phyloP scores from a whole-genome alignment of 129 eudicot genomes.

The Artemisia annua region DNA sequence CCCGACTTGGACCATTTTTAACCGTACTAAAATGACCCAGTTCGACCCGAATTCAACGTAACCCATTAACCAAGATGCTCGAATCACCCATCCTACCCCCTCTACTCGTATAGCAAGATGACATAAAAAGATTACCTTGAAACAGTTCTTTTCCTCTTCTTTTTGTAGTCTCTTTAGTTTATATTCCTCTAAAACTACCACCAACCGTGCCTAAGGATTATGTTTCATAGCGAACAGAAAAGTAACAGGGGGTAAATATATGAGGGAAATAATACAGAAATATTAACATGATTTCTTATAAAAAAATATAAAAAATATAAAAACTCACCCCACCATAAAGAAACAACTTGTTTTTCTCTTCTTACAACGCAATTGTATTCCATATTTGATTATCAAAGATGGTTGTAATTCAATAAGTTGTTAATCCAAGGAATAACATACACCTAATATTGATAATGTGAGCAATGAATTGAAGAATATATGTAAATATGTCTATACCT shows the following conservation, averaged over 20 bases:
- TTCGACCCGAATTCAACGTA: background rate
- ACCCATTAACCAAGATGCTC: background rate
- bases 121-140: too few species aligned
- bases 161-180: too few species aligned
- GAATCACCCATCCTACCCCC: too few species aligned
- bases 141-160: too few species aligned
- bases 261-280: too few species aligned
- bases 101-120: too few species aligned
- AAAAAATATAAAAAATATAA: too few species aligned
- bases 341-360: constrained; percentile 60
- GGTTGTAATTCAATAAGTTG: constrained; percentile 39
- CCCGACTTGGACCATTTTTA: background rate
- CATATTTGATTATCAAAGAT: constrained; percentile 67
- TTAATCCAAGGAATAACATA: constrained; percentile 9
- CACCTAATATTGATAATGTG: background rate
- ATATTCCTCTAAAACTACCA: too few species aligned
- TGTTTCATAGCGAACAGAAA: too few species aligned
- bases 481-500: constrained; percentile 68
- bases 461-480: constrained; percentile 5
- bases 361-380: constrained; percentile 73
- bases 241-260: too few species aligned
- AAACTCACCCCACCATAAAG: constrained; percentile 83
- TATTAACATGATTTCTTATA: too few species aligned
- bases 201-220: too few species aligned
- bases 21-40: background rate